Conservation (phyloP, 768 basidiomycete genomes). For the Suillus subalutaceus region DNA sequence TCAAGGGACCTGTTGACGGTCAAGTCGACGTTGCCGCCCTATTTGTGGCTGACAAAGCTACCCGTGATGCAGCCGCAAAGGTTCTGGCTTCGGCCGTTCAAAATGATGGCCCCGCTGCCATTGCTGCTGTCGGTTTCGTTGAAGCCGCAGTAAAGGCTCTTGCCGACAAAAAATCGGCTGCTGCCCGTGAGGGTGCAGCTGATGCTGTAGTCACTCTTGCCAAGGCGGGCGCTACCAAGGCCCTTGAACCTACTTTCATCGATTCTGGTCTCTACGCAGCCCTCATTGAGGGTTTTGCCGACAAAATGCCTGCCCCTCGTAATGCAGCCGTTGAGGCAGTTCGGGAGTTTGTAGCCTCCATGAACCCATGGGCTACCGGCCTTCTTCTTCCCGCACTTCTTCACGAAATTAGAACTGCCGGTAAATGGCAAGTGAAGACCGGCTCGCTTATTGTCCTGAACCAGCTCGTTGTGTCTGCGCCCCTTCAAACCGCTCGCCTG, state of each 20-base stretch:
- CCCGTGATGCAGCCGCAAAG: constrained; percentile 71
- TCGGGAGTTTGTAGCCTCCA: constrained; percentile 67
- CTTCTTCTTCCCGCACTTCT: constrained; percentile 87
- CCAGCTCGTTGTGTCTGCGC: constrained; percentile 84
- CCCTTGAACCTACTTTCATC: constrained; percentile 88
- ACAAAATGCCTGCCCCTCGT: constrained; percentile 90
- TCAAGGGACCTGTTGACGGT: constrained; percentile 70
- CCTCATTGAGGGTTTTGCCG: constrained; percentile 91
- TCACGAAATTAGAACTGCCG: constrained; percentile 91
- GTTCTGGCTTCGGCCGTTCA: constrained; percentile 72
- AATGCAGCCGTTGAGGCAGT: constrained; percentile 86
- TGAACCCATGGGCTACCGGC: constrained; percentile 88
- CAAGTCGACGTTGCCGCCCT: constrained; percentile 75
- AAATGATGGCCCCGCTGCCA: constrained; percentile 82
- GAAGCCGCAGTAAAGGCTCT: constrained; percentile 84
- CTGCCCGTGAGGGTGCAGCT: constrained; percentile 88
- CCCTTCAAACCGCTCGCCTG: constrained; percentile 81
- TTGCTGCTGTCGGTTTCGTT: constrained; percentile 68
- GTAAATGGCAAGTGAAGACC: constrained; percentile 97
- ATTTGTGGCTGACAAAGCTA: constrained; percentile 84
- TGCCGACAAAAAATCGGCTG: constrained; percentile 93
- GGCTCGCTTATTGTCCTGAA: constrained; percentile 82
- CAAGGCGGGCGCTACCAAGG: constrained; percentile 70
- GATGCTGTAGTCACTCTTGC: constrained; percentile 67
- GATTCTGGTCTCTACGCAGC: constrained; percentile 83